These are phyloP conservation scores for Lomentospora prolificans DNA, from an alignment of 2,329 filamentous ascomycete species.

Conservation along the genomic window DNA sequence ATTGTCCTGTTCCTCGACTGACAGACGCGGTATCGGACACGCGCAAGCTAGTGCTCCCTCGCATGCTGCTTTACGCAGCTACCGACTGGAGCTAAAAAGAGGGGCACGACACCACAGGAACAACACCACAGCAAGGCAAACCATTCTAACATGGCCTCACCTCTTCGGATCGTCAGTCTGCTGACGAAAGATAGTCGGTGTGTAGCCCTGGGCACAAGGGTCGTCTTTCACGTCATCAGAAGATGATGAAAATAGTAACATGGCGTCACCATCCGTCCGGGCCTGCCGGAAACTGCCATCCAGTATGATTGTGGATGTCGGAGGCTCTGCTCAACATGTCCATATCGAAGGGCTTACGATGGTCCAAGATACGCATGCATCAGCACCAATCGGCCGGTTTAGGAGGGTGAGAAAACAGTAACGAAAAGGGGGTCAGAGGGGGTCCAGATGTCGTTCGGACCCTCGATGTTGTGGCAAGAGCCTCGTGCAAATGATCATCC, in stretches of 20 bases:
- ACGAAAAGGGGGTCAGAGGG: neutral
- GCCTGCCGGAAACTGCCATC: neutral
- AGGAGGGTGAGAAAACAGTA: neutral
- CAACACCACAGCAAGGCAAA: neutral
- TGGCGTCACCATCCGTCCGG: neutral
- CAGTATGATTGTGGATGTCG: neutral
- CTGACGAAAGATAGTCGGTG: too few relatives aligned
- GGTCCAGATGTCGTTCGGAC: neutral
- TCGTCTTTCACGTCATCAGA: neutral
- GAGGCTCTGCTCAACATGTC: neutral
- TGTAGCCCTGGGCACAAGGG: too few relatives aligned
- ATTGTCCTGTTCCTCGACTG: neutral
- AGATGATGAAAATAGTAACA: neutral
- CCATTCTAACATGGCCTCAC: neutral
- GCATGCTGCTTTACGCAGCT: neutral
- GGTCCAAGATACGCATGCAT: neutral
- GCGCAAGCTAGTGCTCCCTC: neutral
- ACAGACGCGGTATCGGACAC: neutral
- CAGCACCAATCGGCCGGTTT: neutral
- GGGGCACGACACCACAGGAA: neutral
- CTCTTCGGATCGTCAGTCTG: too few relatives aligned
- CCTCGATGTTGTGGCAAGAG: neutral
- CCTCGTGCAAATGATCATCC: constrained; percentile 1
- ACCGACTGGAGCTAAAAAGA: neutral
- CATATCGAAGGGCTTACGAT: neutral